These are phyloP conservation scores for Sporothrix mexicana DNA, from an alignment of 2,329 filamentous ascomycete species.

Conservation along the genomic window DNA sequence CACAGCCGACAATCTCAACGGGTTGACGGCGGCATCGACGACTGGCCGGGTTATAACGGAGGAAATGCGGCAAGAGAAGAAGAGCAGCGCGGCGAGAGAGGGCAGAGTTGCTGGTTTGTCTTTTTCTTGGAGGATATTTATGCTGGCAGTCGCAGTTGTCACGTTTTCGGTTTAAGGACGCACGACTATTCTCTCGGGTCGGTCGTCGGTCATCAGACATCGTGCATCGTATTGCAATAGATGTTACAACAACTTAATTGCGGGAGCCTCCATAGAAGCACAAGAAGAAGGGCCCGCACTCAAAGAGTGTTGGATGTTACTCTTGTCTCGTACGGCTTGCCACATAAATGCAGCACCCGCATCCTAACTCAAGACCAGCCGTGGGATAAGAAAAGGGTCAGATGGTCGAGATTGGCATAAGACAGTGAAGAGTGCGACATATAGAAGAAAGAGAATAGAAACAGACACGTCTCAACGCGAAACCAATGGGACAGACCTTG, in stretches of 20 bases:
- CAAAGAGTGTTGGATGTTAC: constrained; percentile 48
- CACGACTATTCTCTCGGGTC: no score
- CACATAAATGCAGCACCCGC: constrained; percentile 35
- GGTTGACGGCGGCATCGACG: constrained; percentile 46
- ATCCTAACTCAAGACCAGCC: constrained; percentile 49
- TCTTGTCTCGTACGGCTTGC: constrained; percentile 47
- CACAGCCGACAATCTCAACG: constrained; percentile 72
- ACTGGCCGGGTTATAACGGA: constrained; percentile 36
- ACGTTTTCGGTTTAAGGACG: neutral
- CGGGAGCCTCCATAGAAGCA: constrained; percentile 45
- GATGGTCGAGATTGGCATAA: constrained; percentile 50
- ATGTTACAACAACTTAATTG: constrained; percentile 52
- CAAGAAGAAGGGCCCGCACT: constrained; percentile 48
- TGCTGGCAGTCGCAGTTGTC: neutral
- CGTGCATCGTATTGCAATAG: neutral
- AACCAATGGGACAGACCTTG: constrained; percentile 11
- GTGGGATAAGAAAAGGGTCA: constrained; percentile 38
- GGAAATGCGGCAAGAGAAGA: constrained; percentile 21
- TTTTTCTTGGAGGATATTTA: neutral
- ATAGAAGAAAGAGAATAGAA: neutral
- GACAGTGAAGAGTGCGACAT: constrained; percentile 39
- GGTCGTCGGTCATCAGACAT: neutral
- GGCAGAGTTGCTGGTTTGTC: neutral
- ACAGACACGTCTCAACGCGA: constrained; percentile 1
- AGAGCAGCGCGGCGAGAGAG: neutral